Evolutionary conservation across 1,284 basidiomycete species (phyloP).

Genomic region (Phaffia rhodozyma): DNA sequence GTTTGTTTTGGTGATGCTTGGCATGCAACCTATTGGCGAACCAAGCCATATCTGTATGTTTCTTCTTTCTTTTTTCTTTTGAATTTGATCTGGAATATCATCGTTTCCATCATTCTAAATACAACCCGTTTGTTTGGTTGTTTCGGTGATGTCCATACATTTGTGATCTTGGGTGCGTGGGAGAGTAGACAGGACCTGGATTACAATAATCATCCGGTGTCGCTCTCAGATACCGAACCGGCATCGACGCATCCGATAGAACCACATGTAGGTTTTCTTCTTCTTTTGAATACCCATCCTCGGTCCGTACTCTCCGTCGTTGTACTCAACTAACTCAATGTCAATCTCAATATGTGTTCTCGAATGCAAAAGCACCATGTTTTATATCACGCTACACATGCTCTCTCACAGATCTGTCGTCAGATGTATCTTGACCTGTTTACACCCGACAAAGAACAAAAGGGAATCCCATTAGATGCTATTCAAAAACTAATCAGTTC

Average conservation of each 20-base stretch:
- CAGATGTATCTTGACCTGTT: conserved; percentile 66
- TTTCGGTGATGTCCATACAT: too few relatives aligned
- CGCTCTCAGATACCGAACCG: too few relatives aligned
- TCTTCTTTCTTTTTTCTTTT: conserved; percentile 30
- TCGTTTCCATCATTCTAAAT: too few relatives aligned
- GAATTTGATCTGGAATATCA: conserved; percentile 31
- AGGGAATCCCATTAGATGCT: conserved; percentile 59
- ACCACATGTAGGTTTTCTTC: not conserved
- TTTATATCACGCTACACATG: conserved; percentile 50
- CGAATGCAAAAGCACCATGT: conserved; percentile 20
- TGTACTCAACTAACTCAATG: conserved; percentile 34
- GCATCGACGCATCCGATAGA: too few relatives aligned
- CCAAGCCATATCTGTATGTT: conserved; percentile 52
- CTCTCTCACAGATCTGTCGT: conserved; percentile 63
- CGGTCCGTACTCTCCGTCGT: not conserved
- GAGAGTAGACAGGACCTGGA: too few relatives aligned
- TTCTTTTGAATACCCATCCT: not conserved
- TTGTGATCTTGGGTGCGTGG: too few relatives aligned
- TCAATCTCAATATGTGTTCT: conserved; percentile 30
- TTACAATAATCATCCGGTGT: too few relatives aligned
- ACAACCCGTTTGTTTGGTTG: too few relatives aligned
- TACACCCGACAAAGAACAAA: conserved; percentile 56
- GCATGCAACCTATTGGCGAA: conserved; percentile 48
- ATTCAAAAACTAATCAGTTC: conserved; percentile 48
- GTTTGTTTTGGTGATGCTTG: conserved; percentile 50